Conservation (phyloP, 2,329 filamentous ascomycete species). For the Byssoonygena ceratinophila region DNA sequence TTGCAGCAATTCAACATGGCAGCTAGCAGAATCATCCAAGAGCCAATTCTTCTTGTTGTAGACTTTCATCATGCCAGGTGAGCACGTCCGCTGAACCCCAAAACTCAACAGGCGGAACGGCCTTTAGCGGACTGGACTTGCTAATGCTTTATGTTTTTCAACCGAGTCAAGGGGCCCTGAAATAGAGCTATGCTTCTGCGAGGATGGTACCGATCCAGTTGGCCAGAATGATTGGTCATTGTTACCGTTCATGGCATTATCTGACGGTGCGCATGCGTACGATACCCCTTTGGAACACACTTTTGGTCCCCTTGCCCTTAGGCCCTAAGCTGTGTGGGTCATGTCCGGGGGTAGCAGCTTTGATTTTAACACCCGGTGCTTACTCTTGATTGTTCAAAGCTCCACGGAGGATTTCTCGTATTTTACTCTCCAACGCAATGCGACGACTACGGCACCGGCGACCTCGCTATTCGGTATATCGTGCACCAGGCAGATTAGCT, state of each 20-base stretch:
- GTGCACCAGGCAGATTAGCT: constrained; percentile 83
- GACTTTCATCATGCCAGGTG: constrained; percentile 68
- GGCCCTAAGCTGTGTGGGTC: neutral
- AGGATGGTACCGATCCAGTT: constrained; percentile 66
- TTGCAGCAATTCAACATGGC: constrained; percentile 5
- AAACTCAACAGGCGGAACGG: neutral
- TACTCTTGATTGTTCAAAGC: constrained; percentile 34
- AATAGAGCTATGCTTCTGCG: constrained; percentile 82
- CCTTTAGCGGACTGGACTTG: no score
- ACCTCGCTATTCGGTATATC: constrained; percentile 92
- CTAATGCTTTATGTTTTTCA: neutral
- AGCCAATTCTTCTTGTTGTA: constrained; percentile 65
- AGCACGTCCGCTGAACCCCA: constrained; percentile 16
- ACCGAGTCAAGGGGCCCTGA: constrained; percentile 59
- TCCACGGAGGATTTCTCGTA: constrained; percentile 96
- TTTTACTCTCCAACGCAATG: constrained; percentile 68
- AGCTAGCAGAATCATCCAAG: constrained; percentile 25
- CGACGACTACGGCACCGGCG: constrained; percentile 40
- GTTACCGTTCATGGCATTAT: constrained; percentile 92
- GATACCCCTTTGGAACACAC: constrained; percentile 10
- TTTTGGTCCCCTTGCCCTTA: neutral
- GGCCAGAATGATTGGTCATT: constrained; percentile 79
- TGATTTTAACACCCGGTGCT: neutral
- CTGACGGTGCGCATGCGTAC: constrained; percentile 88
- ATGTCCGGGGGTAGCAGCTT: neutral